These are phyloP conservation scores for Hypoxylon subgilvum DNA, from an alignment of 495 filamentous ascomycete species.

Conservation along the genomic window DNA sequence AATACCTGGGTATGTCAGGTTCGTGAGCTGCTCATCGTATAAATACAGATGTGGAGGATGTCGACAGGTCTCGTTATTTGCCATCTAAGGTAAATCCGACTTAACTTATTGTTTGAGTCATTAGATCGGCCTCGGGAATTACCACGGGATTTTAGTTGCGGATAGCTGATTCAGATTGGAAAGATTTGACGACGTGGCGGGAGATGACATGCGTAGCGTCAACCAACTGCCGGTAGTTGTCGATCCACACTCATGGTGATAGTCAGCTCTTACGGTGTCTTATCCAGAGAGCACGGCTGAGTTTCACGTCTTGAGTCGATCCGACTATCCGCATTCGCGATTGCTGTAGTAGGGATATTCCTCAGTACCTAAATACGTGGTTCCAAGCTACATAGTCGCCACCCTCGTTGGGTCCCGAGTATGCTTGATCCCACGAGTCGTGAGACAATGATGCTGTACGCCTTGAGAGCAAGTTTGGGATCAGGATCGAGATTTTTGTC, in stretches of 20 bases:
- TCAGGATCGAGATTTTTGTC: not conserved
- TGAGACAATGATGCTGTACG: conserved; percentile 3
- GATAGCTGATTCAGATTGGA: not conserved
- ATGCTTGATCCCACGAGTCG: conserved; percentile 29
- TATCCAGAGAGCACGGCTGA: conserved; percentile 1
- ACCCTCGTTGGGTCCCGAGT: conserved; percentile 1
- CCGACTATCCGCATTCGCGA: not conserved
- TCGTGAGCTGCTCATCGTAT: not conserved
- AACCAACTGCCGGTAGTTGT: conserved; percentile 7
- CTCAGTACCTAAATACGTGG: not conserved
- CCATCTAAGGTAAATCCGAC: not conserved
- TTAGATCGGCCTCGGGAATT: not conserved
- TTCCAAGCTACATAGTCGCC: not conserved
- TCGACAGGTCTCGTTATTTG: not conserved
- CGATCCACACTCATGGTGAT: not conserved
- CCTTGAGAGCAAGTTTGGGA: not conserved
- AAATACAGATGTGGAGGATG: conserved; percentile 5
- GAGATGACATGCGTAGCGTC: conserved; percentile 11
- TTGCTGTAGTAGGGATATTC: not conserved
- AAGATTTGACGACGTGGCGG: conserved; percentile 15
- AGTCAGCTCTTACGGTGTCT: not conserved
- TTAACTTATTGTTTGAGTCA: conserved; percentile 14
- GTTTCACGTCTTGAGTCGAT: conserved; percentile 17
- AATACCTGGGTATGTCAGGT: too few species aligned
- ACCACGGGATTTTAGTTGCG: not conserved